These are phyloP conservation scores for Leccinum pachyderme DNA, from an alignment of 1,284 basidiomycete genomes.

Conservation along the genomic window DNA sequence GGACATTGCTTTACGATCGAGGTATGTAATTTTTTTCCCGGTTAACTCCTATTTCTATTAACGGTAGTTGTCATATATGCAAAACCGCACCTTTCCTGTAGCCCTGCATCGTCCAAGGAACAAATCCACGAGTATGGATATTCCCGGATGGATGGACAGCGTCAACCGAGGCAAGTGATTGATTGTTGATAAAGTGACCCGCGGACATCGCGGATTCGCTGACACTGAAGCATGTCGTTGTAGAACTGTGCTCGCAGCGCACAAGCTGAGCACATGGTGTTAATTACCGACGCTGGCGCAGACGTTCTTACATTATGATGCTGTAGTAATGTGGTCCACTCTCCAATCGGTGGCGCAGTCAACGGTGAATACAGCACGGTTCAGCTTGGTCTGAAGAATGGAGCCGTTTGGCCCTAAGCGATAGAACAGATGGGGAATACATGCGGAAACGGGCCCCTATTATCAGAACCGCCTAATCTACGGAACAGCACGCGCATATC, in stretches of 20 bases:
- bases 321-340: not conserved
- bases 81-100: slow-evolving; percentile 30
- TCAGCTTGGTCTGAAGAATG: not conserved
- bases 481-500: no score
- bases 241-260: slow-evolving; percentile 69
- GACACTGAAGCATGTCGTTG: not conserved
- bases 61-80: not conserved
- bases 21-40: slow-evolving; percentile 39
- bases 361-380: not conserved
- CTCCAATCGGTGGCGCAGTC: not conserved
- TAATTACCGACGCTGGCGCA: slow-evolving; percentile 74
- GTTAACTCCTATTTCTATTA: not conserved
- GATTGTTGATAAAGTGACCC: not conserved
- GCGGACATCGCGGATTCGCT: not conserved
- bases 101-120: slow-evolving; percentile 78
- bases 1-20: slow-evolving; percentile 91
- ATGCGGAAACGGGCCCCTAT: not conserved
- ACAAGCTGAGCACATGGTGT: slow-evolving; percentile 84
- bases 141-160: slow-evolving; percentile 91
- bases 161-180: slow-evolving; percentile 65
- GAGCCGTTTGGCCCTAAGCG: not conserved
- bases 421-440: not conserved
- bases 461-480: not conserved
- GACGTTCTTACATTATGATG: slow-evolving; percentile 56
- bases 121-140: slow-evolving; percentile 62